Evolutionary conservation across 2,329 filamentous ascomycete genomes (phyloP), one percentile per base, ranked within the genome.

Genomic region (Colletotrichum karsti): DNA sequence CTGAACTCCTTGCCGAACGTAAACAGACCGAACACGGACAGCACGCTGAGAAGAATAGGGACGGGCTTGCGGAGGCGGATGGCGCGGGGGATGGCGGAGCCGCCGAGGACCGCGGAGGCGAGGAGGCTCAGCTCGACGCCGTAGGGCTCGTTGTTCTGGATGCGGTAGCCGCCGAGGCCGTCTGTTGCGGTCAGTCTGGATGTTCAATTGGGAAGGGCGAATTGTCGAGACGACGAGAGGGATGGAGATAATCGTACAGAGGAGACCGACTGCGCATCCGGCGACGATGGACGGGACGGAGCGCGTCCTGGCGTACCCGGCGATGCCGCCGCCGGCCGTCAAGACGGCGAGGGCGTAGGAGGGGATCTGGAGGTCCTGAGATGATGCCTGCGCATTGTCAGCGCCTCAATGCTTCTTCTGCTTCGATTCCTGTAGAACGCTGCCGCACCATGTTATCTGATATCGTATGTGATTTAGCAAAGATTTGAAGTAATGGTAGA

Each of bases 61-160:
- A 99, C 88, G 1, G 93, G 93, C 87, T 98, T 99, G 73, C 87
- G 85, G 44, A 91, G 88, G 79, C 90, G 93, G 75, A 99, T 90
- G 5, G 94, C 96, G 58, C 96, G 88, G 12, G 96, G 96, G 68
- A 98, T 91, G 2, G 93, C 92, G 44, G 92, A 92, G 20, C 94
- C 94, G 44, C 87, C 95, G 37, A 99, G 87, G 26, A 98, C 83
- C n/a, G 94, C 75, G 1, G 93, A 97, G 5, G 96, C 96, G 46
- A 98, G 85, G 9, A 99, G 87, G n/a, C 92, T 93, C 46, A 97
- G 84, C 81, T 98, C 96, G 73, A 97, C 83, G 70, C 95, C 96
- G 79, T 96, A 97, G 3, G 92, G 78, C 77, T 94, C 87, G 69
- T 87, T 84, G 74, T 90, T 91, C 74, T 92, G 90, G 70, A 97